A percentile compares a stretch with the other conserved stretches of the same genome.
Evolutionary conservation across 495 filamentous ascomycete species (phyloP).

Genomic region (Penicillium taxi): DNA sequence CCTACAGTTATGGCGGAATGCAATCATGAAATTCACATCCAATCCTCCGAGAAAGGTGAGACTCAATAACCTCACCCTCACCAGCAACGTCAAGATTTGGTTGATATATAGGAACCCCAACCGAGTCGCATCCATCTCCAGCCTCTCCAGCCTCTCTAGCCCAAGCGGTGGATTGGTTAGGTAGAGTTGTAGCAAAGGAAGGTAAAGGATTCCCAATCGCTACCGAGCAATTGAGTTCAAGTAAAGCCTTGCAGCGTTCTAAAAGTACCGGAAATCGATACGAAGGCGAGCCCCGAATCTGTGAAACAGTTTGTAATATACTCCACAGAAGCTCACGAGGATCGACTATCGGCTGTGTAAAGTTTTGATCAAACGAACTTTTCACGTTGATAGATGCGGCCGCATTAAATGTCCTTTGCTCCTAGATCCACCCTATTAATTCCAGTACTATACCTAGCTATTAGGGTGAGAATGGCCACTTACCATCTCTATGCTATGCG

Average conservation of each 20-base stretch:
- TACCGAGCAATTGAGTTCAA: conserved; percentile 27
- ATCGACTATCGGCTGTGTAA: conserved; percentile 27
- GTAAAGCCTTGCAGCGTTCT: conserved; percentile 28
- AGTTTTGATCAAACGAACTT: conserved; percentile 26
- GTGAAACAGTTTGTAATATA: conserved; percentile 33
- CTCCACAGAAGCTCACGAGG: conserved; percentile 38
- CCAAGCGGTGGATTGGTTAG: conserved; percentile 11
- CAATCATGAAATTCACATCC: no score
- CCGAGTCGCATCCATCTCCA: no score
- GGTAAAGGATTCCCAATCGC: conserved; percentile 30
- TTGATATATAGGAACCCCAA: no score
- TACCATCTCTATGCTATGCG: conserved; percentile 59
- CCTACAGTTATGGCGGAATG: no score
- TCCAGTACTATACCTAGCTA: neutral
- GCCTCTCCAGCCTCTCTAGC: no score
- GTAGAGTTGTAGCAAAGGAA: conserved; percentile 8
- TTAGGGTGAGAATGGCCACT: conserved; percentile 10
- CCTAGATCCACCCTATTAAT: conserved; percentile 14
- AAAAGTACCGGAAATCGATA: conserved; percentile 34
- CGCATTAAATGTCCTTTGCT: conserved; percentile 38
- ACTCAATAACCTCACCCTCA: no score
- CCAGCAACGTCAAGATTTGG: no score
- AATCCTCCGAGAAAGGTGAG: no score
- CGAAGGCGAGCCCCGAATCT: conserved; percentile 38
- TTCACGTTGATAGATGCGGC: conserved; percentile 32